Evolutionary conservation across 768 basidiomycete species (phyloP).

Genomic region (Kwoniella sp.): DNA sequence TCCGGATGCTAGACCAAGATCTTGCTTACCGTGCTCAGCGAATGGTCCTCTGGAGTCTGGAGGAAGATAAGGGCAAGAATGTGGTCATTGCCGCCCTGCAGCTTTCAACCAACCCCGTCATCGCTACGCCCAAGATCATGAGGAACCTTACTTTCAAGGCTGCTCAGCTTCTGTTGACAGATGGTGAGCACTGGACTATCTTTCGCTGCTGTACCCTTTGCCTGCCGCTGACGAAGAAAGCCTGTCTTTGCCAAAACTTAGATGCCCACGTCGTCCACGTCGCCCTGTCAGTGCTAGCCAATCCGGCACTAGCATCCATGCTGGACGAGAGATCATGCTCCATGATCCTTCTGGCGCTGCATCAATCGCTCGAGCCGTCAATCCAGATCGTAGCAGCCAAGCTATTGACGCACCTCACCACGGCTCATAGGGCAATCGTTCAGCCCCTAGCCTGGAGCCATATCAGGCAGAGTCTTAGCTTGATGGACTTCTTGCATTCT

Average conservation of each 20-base stretch:
- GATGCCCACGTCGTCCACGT: conserved; percentile 46
- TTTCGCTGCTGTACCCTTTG: no score
- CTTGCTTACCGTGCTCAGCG: conserved; percentile 35
- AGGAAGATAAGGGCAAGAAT: conserved; percentile 36
- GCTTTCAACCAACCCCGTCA: conserved; percentile 31
- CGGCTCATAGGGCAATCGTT: conserved; percentile 46
- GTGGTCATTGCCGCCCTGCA: conserved; percentile 42
- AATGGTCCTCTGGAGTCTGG: conserved; percentile 44
- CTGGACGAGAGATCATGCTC: conserved; percentile 44
- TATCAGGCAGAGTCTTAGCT: conserved; percentile 41
- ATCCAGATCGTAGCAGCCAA: conserved; percentile 52
- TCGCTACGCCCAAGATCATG: conserved; percentile 33
- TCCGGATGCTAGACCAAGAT: conserved; percentile 24
- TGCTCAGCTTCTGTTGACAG: conserved; percentile 42
- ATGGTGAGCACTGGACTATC: conserved; percentile 46
- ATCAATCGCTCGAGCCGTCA: conserved; percentile 44
- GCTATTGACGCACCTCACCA: conserved; percentile 43
- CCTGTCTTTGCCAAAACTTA: background rate
- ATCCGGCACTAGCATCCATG: conserved; percentile 41
- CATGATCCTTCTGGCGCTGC: conserved; percentile 47
- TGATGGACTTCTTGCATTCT: conserved; percentile 44
- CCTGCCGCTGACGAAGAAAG: background rate
- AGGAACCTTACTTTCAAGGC: conserved; percentile 38
- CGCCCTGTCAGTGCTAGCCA: conserved; percentile 39
- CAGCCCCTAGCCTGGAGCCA: conserved; percentile 49